Base-by-base conservation (phyloP, 78 protist species). In the Chrysochromulina tobinii region DNA sequence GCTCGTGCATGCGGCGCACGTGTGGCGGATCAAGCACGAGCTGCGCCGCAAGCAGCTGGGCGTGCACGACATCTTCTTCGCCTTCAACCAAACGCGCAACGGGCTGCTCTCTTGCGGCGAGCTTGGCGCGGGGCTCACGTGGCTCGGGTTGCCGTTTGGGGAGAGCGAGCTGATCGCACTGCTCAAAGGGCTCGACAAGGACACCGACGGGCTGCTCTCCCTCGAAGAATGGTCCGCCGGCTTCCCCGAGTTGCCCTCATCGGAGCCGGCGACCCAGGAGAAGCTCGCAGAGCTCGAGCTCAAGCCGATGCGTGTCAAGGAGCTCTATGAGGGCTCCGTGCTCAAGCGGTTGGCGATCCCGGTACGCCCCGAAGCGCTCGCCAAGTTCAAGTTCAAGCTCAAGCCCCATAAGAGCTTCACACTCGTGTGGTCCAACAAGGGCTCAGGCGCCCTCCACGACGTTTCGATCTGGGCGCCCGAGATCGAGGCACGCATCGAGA, bases 301-400 rank as follows among this genome's bases (percentile, higher is more conserved):
- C n/a, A 4, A 75, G 57, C 83, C 83, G 23, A 75, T 50, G 57
- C 51, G 50, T 1, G 83, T 75, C 25, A 54, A 57, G 58, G 83
- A 75, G 83, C 83, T 75, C n/a, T 50, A 17, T 23, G 83, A 75
- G 23, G 83, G 83, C 1, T 3, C 83, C 12, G 83, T 57, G 14
- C 4, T 17, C 25, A 4, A 9, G 54, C 2, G 11, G 59, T 12
- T 0, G 20, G 38, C 25, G 12, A 5, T 1, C 0, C 58, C 83
- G 25, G 83, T 75, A 0, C 83, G 58, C 14, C 57, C 83, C 27
- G 51, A 8, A 3, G 21, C 57, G 23, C 57, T 75, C 27, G 3
- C 54, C 6, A 75, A 75, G 83, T 75, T 75, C 83, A 75, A 75
- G 83, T 75, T 75, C 83, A 75, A 75, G 83, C 83, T 75, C 27